Evolutionary conservation across 1,139 yeast genomes (phyloP).

Genomic region (Nematodospora anomalae): DNA sequence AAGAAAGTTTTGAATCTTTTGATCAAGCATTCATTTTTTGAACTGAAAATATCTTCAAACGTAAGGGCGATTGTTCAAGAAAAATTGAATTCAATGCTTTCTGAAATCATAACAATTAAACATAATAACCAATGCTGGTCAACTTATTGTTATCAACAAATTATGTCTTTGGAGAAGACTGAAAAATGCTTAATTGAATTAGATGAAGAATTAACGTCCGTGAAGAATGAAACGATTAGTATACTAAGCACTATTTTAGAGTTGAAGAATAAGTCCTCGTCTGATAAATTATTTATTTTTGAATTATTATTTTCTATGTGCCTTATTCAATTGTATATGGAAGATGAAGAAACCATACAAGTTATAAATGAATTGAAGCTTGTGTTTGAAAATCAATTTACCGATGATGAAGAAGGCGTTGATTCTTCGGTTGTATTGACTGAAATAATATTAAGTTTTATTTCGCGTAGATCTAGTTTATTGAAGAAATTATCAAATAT

Average conservation of each 20-base stretch:
- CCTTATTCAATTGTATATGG: slow-evolving; percentile 73
- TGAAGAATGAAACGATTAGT: slow-evolving; percentile 52
- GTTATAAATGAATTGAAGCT: slow-evolving; percentile 70
- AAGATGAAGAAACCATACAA: slow-evolving; percentile 75
- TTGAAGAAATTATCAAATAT: slow-evolving; percentile 69
- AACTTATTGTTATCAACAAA: slow-evolving; percentile 35
- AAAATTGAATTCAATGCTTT: slow-evolving; percentile 62
- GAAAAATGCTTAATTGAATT: slow-evolving; percentile 38
- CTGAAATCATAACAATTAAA: slow-evolving; percentile 52
- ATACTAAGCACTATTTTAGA: slow-evolving; percentile 48
- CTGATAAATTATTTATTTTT: slow-evolving; percentile 43
- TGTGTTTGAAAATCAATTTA: slow-evolving; percentile 46
- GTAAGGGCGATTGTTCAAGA: slow-evolving; percentile 39
- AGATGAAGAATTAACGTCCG: slow-evolving; percentile 53
- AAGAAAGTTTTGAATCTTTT: slow-evolving; percentile 53
- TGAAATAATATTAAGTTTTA: slow-evolving; percentile 74
- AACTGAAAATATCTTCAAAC: slow-evolving; percentile 25
- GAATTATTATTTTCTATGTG: slow-evolving; percentile 80
- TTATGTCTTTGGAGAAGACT: slow-evolving; percentile 26
- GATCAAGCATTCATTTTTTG: slow-evolving; percentile 58
- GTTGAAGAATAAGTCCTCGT: slow-evolving; percentile 13
- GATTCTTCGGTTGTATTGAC: slow-evolving; percentile 64
- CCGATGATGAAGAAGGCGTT: slow-evolving; percentile 22
- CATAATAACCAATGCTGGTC: slow-evolving; percentile 63
- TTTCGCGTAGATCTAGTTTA: slow-evolving; percentile 70